These are phyloP conservation scores for Cicer judaicum DNA, from an alignment of 306 rosid genomes.

Conservation along the genomic window DNA sequence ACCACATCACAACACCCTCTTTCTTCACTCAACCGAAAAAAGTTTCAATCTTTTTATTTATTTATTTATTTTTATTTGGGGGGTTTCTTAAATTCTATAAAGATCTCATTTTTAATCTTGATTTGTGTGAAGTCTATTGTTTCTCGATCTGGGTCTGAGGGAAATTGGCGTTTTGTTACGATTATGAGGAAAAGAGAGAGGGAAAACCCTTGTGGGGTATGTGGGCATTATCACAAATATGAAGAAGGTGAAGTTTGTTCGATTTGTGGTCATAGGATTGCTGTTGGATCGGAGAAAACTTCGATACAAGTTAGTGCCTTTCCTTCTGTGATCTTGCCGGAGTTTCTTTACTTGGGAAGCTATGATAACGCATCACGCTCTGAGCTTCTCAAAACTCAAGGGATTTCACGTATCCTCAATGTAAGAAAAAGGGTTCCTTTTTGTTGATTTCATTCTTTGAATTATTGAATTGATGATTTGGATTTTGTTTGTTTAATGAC, in stretches of 20 bases:
- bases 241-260: conserved; percentile 99
- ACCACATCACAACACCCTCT: neutral
- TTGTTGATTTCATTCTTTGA: neutral
- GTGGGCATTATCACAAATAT: conserved; percentile 96
- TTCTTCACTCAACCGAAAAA: conserved; percentile 11
- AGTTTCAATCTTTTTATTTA: conserved; percentile 39
- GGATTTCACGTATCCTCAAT: conserved; percentile 90
- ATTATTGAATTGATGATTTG: conserved; percentile 3
- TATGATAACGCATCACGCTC: conserved; percentile 98
- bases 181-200: conserved; percentile 97
- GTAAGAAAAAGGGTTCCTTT: conserved; percentile 50
- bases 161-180: conserved; percentile 21
- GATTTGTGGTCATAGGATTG: conserved; percentile 92
- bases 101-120: conserved; percentile 29
- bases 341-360: conserved; percentile 91
- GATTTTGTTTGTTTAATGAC: conserved; percentile 23
- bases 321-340: conserved; percentile 88
- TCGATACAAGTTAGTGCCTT: conserved; percentile 82
- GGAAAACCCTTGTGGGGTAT: conserved; percentile 96
- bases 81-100: conserved; percentile 12
- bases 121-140: neutral
- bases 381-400: conserved; percentile 95
- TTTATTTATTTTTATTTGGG: conserved; percentile 44
- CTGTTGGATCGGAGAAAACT: conserved; percentile 73
- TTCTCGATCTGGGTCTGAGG: conserved; percentile 53